phyloP scores from a whole-genome alignment of 1,284 basidiomycete species.

The Trichosporon coremiiforme region DNA sequence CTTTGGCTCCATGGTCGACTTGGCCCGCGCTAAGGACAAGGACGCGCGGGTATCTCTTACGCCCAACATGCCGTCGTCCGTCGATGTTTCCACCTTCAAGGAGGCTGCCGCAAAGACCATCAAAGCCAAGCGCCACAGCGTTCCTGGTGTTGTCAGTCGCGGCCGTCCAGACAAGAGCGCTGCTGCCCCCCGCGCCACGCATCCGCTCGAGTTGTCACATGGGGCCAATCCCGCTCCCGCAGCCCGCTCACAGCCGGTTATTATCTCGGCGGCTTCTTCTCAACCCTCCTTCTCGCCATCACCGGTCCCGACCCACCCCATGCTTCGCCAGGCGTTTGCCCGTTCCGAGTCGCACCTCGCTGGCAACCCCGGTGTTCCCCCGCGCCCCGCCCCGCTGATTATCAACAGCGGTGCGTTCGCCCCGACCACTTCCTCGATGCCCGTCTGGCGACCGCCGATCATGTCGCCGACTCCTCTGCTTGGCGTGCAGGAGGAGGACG shows the following conservation, averaged over 20 bases:
- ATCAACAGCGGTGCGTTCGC: slow-evolving; percentile 22
- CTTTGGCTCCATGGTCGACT: slow-evolving; percentile 34
- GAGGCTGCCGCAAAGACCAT: slow-evolving; percentile 6
- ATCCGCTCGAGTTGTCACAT: slow-evolving; percentile 31
- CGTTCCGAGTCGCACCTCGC: slow-evolving; percentile 31
- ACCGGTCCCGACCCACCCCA: slow-evolving; percentile 20
- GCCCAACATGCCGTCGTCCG: background rate
- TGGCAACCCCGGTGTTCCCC: slow-evolving; percentile 19
- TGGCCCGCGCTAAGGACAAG: slow-evolving; percentile 21
- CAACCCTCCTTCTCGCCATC: slow-evolving; percentile 26
- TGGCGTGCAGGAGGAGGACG: slow-evolving; percentile 32
- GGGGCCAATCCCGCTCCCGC: slow-evolving; percentile 14
- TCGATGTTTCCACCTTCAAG: background rate
- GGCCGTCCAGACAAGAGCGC: background rate
- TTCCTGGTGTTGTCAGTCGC: slow-evolving; percentile 9
- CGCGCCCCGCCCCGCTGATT: slow-evolving; percentile 26
- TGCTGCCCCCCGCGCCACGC: slow-evolving; percentile 23
- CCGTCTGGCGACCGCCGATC: slow-evolving; percentile 27
- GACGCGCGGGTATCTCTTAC: background rate
- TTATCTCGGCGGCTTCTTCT: slow-evolving; percentile 22
- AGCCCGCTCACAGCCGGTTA: slow-evolving; percentile 26
- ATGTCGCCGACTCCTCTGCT: slow-evolving; percentile 29
- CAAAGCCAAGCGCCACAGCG: slow-evolving; percentile 25
- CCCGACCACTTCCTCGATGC: slow-evolving; percentile 22
- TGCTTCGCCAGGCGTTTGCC: slow-evolving; percentile 29